phyloP scores from a whole-genome alignment of 2,329 filamentous ascomycete genomes.

The Geosmithia flava region DNA sequence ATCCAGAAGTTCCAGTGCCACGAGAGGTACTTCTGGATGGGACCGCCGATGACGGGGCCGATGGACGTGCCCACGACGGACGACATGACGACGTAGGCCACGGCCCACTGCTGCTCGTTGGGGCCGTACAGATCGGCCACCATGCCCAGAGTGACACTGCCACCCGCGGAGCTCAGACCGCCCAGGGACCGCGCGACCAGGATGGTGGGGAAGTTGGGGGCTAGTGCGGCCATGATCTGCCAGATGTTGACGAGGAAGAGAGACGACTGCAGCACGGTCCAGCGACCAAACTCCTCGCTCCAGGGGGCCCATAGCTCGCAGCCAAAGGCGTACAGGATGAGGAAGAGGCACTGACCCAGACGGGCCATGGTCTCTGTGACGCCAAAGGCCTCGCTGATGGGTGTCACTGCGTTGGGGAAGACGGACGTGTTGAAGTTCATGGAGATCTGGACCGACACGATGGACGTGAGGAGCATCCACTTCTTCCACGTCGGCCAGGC shows the following conservation, averaged over 20 bases:
- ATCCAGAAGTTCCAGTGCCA: slow-evolving; percentile 73
- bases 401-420: slow-evolving; percentile 55
- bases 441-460: slow-evolving; percentile 60
- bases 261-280: slow-evolving; percentile 59
- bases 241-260: slow-evolving; percentile 66
- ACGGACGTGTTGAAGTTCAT: slow-evolving; percentile 72
- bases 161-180: slow-evolving; percentile 58
- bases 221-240: slow-evolving; percentile 59
- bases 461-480: slow-evolving; percentile 58
- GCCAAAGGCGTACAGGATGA: slow-evolving; percentile 71
- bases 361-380: slow-evolving; percentile 58
- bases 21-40: slow-evolving; percentile 50
- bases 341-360: slow-evolving; percentile 63
- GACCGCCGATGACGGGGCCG: slow-evolving; percentile 65
- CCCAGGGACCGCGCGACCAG: slow-evolving; percentile 54
- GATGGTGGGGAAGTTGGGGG: slow-evolving; percentile 58
- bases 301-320: slow-evolving; percentile 83
- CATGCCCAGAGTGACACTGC: slow-evolving; percentile 63
- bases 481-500: slow-evolving; percentile 49
- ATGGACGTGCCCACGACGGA: slow-evolving; percentile 67
- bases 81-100: slow-evolving; percentile 65
- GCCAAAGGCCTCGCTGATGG: slow-evolving; percentile 53
- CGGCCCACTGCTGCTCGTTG: slow-evolving; percentile 62
- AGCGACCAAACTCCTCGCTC: slow-evolving; percentile 71
- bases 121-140: slow-evolving; percentile 62